Evolutionary conservation across 106 monocot genomes (phyloP).

Genomic region (Allium cepa): DNA sequence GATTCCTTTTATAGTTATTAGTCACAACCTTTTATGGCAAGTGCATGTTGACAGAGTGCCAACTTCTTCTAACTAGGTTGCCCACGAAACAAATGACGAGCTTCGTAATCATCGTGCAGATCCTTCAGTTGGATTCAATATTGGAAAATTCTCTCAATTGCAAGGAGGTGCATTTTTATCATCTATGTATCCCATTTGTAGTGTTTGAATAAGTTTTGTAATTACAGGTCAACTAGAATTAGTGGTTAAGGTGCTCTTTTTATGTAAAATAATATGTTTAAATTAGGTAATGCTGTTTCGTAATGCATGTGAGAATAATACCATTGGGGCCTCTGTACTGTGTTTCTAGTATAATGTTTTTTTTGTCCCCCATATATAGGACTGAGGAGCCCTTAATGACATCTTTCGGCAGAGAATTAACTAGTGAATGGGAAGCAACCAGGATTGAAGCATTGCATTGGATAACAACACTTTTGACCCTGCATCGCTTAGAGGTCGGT

Average conservation of each 20-base stretch:
- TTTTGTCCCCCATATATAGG: no score
- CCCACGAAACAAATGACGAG: conserved; percentile 95
- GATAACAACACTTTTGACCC: conserved; percentile 59
- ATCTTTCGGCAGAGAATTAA: conserved; percentile 60
- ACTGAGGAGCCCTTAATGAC: no score
- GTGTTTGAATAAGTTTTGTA: no score
- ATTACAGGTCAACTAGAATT: not conserved
- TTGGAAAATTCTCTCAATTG: conserved; percentile 70
- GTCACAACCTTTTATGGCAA: conserved; percentile 59
- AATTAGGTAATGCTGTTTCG: no score
- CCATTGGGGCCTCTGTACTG: no score
- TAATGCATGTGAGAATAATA: no score
- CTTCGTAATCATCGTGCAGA: conserved; percentile 68
- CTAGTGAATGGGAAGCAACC: conserved; percentile 79
- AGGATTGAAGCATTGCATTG: conserved; percentile 80
- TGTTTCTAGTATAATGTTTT: no score
- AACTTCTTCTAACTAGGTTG: not conserved
- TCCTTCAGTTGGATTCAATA: conserved; percentile 67
- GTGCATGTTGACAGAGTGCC: conserved; percentile 62
- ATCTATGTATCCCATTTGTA: not conserved
- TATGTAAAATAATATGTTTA: no score
- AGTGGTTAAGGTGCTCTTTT: not conserved
- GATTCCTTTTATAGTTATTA: not conserved
- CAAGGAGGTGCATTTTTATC: conserved; percentile 11
- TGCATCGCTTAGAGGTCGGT: conserved; percentile 17